Evolutionary conservation across 208 protist species (phyloP), one percentile per base, ranked within the genome.

Genomic region (Crithidia fasciculata): DNA sequence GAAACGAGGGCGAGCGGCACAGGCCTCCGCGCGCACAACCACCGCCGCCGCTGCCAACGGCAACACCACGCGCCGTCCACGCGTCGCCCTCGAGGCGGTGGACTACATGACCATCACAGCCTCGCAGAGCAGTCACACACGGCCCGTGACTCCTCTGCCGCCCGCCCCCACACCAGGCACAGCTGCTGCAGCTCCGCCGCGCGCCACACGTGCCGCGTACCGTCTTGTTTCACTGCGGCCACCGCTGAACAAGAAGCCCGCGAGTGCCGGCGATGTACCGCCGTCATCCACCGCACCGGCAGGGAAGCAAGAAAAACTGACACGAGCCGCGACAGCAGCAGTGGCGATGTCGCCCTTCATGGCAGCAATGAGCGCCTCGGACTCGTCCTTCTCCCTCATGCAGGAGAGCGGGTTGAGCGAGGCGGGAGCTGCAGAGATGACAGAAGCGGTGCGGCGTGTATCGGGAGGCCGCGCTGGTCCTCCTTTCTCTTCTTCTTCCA

Each of bases 291-390:
- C 57, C 19, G 6, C 8, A 59, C 19, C 28, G 28, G 15, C 41
- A 4, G 40, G 53, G 19, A 49, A 62, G 28, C 28, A 28, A 1
- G 28, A 28, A 28, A 28, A 28, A 1, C 1, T 28, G 28, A 28
- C 28, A 28, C 28, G 28, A 28, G 28, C 28, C 52, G 50, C 54
- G 8, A 12, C 12, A 10, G 36, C 43, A 15, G 49, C 52, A 15
- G 43, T 64, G n/a, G 72, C 57, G 45, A 66, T 77, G 37, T 77
- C 72, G 15, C 72, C 72, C 5, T 77, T 60, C 41, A 71, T 59
- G 41, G 49, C 64, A 5, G 56, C 63, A 16, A 15, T 54, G 18
- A 60, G 64, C 40, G 72, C 70, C 18, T 77, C 72, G 8, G 41
- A 71, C 49, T 77, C 72, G 13, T 69, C 60, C 39, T 66, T 77